These are phyloP conservation scores for Phyllosticta ampelicida DNA, from an alignment of 2,329 filamentous ascomycete genomes.

Conservation along the genomic window DNA sequence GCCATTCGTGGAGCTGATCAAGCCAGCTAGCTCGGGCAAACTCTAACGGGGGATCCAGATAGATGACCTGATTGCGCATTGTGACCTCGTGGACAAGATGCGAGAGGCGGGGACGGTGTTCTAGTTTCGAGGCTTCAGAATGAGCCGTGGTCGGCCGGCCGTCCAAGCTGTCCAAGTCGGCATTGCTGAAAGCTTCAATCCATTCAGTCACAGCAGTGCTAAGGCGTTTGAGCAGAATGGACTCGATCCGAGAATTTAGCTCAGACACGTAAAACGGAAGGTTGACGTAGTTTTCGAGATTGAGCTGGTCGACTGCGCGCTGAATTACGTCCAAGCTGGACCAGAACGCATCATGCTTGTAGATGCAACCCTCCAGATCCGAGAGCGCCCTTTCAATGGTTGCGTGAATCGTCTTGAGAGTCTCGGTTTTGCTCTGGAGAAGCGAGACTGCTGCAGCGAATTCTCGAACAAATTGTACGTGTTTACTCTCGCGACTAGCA, in stretches of 20 bases:
- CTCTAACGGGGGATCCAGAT: slow-evolving; percentile 85
- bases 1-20: slow-evolving; percentile 82
- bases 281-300: slow-evolving; percentile 92
- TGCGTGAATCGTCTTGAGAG: slow-evolving; percentile 67
- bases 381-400: slow-evolving; percentile 69
- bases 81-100: slow-evolving; percentile 81
- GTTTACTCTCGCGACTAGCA: slow-evolving; percentile 64
- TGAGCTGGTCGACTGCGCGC: slow-evolving; percentile 87
- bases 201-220: slow-evolving; percentile 73
- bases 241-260: slow-evolving; percentile 77
- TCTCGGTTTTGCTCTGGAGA: slow-evolving; percentile 76
- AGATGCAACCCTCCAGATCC: slow-evolving; percentile 76
- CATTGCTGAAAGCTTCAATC: slow-evolving; percentile 67
- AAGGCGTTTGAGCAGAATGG: slow-evolving; percentile 69
- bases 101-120: slow-evolving; percentile 51
- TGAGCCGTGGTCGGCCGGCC: slow-evolving; percentile 37
- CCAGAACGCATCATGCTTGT: slow-evolving; percentile 69
- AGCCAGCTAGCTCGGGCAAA: slow-evolving; percentile 91
- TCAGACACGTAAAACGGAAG: slow-evolving; percentile 79
- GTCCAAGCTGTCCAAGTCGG: slow-evolving; percentile 35
- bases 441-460: slow-evolving; percentile 81
- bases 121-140: slow-evolving; percentile 16
- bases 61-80: slow-evolving; percentile 97
- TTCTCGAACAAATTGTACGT: slow-evolving; percentile 92
- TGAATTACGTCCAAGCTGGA: slow-evolving; percentile 76